Conservation (phyloP, 2,329 filamentous ascomycete species). For the Madurella mycetomatis region DNA sequence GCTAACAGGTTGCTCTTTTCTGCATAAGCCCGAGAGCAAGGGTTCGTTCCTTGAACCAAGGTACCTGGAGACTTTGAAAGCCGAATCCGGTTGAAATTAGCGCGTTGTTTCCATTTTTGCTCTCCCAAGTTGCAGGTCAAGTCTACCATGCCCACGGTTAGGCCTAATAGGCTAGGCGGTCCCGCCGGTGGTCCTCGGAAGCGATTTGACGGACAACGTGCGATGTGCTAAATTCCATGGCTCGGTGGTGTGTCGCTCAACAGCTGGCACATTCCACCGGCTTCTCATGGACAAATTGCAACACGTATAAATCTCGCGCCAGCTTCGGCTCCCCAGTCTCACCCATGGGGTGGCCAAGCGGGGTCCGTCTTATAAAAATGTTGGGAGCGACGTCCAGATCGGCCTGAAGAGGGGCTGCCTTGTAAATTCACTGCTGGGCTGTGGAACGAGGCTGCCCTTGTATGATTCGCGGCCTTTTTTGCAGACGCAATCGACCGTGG, state of each 20-base stretch:
- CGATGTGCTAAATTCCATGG: neutral
- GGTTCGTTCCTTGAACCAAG: too few species aligned
- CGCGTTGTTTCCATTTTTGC: too few species aligned
- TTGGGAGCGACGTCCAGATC: neutral
- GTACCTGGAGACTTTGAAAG: too few species aligned
- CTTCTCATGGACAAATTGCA: neutral
- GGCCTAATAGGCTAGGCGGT: too few species aligned
- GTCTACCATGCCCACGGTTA: too few species aligned
- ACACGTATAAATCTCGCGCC: neutral
- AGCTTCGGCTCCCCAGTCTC: neutral
- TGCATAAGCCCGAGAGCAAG: too few species aligned
- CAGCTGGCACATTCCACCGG: neutral
- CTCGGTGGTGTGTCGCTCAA: neutral
- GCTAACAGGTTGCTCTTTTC: too few species aligned
- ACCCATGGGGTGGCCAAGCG: neutral
- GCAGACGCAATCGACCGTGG: neutral
- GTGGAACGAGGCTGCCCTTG: neutral
- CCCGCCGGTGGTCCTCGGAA: neutral
- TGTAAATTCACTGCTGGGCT: neutral
- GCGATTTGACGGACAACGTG: neutral
- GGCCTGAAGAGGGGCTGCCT: conserved; percentile 3
- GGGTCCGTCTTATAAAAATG: neutral
- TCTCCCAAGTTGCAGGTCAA: too few species aligned
- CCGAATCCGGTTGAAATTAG: too few species aligned
- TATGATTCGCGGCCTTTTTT: conserved; percentile 3